phyloP scores from a whole-genome alignment of 345 rosid genomes.

The Ceriops tagal region DNA sequence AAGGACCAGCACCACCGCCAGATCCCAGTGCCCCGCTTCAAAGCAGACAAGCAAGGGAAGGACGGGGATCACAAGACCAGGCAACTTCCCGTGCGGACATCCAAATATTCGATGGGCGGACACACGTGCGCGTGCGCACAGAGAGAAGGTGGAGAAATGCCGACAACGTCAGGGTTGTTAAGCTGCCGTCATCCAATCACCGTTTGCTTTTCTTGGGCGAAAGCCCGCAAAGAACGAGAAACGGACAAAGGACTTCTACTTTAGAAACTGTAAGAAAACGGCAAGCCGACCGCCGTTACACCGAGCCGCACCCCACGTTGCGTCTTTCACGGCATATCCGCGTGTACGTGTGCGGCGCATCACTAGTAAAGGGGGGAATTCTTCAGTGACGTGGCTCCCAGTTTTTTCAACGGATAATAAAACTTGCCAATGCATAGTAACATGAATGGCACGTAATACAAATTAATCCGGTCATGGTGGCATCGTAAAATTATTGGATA shows the following conservation, averaged over 20 bases:
- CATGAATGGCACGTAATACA: too few species aligned
- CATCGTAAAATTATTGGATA: too few species aligned
- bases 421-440: too few species aligned
- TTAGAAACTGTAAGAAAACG: not conserved
- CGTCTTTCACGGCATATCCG: not conserved
- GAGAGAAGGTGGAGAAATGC: constrained; percentile 1
- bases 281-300: constrained; percentile 34
- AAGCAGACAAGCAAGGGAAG: not conserved
- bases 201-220: not conserved
- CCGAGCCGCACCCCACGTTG: constrained; percentile 17
- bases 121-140: not conserved
- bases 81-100: constrained; percentile 1
- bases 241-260: too few species aligned
- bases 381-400: not conserved
- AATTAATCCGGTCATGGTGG: too few species aligned
- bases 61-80: not conserved
- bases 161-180: constrained; percentile 6
- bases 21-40: constrained; percentile 18
- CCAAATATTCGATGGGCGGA: not conserved
- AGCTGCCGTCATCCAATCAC: constrained; percentile 6
- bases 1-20: not conserved
- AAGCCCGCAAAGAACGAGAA: too few species aligned
- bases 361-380: not conserved
- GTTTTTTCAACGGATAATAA: too few species aligned
- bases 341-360: not conserved